phyloP scores from a whole-genome alignment of 345 rosid genomes.

The Salix koriyanagi region DNA sequence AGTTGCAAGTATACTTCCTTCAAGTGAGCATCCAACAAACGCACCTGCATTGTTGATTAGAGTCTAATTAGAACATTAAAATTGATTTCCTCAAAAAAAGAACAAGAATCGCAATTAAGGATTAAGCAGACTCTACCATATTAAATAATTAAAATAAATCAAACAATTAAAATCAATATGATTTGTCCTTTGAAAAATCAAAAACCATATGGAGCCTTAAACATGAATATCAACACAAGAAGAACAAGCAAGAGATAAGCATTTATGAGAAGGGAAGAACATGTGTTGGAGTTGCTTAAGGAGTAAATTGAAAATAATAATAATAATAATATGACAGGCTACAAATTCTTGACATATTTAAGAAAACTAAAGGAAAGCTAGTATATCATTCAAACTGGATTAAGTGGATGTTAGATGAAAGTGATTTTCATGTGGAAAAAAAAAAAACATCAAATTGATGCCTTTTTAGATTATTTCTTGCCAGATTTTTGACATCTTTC shows the following conservation, averaged over 20 bases:
- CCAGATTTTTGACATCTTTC: no score
- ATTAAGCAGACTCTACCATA: no score
- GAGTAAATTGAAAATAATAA: no score
- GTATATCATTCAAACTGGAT: neutral
- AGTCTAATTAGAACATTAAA: neutral
- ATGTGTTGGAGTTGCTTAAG: neutral
- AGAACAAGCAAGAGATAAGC: neutral
- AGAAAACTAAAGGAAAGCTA: neutral
- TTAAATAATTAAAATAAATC: no score
- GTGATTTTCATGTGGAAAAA: no score
- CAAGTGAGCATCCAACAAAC: constrained; percentile 84
- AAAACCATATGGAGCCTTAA: neutral
- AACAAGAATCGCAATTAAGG: neutral
- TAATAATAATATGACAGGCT: no score
- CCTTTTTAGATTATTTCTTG: no score
- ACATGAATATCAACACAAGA: neutral
- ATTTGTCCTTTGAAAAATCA: neutral
- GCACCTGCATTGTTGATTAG: constrained; percentile 49
- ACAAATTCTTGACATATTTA: no score
- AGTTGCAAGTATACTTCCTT: constrained; percentile 74
- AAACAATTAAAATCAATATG: neutral
- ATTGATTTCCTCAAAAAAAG: neutral
- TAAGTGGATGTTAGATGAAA: no score
- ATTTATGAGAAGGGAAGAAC: neutral
- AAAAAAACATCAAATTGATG: no score